Base-by-base conservation (phyloP, 495 filamentous ascomycete genomes). In the Xylaria acuta region DNA sequence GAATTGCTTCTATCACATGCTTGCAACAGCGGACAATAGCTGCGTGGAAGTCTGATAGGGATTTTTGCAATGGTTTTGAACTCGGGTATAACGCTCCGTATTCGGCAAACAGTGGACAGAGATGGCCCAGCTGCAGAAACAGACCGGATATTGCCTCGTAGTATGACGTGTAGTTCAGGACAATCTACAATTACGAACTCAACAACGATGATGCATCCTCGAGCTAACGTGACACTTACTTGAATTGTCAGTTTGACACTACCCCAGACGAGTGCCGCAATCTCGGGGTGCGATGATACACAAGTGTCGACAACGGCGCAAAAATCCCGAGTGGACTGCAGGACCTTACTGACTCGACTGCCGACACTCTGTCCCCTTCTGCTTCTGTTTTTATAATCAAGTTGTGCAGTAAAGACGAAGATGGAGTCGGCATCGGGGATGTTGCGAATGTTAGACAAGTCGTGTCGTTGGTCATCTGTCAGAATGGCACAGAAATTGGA, bases 221-320 rank as follows among this genome's bases (percentile, higher is more conserved):
- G 5, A 41, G 62, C 41, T 14, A 18, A 66, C 82, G 58, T 27
- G n/a, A n/a, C n/a, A 77, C 60, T 25, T 30, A 45, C 60, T 45
- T 45, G 60, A 5, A 64, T 64, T 9, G 60, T 64, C n/a, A 64
- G 72, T 64, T 78, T 77, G 5, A 81, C 72, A 22, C 76, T 78
- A 22, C 82, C 82, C 82, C 82, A 84, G n/a, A 84, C 72, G 22
- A 83, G 75, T 49, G 80, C 82, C 1, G 80, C 81, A 63, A 80
- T 75, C 27, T 54, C 60, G 1, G 81, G 81, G 71, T 80, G 65
- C 3, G 79, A 80, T 67, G 77, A 79, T 36, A 81, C 73, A 59
- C 80, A 82, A 18, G 77, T 77, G n/a, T 77, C 75, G 53, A 82
- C 72, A 58, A 80, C 72, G n/a, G 67, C 58, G 47, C 72, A 73